These are phyloP conservation scores for Acanthamoeba triangularis DNA, from an alignment of 208 protist species.

Conservation along the genomic window DNA sequence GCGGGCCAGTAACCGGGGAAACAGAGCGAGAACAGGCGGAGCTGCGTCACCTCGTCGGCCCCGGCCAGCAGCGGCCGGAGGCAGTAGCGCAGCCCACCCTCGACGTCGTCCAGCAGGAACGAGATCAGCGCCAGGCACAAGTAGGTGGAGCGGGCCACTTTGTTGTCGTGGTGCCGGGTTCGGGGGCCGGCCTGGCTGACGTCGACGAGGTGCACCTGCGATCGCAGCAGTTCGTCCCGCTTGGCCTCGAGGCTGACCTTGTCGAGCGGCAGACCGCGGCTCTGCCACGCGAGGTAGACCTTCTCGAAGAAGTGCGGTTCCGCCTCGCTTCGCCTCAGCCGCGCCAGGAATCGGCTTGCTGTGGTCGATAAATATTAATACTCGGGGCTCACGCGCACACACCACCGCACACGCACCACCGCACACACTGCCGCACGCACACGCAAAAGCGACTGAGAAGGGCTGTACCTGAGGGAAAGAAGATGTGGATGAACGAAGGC, in stretches of 20 bases:
- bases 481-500: neutral
- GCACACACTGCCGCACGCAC: too few relatives aligned
- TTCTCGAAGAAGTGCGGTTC: constrained; percentile 40
- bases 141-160: neutral
- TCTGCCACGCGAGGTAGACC: constrained; percentile 22
- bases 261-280: constrained; percentile 28
- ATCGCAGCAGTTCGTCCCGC: neutral
- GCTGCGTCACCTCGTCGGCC: neutral
- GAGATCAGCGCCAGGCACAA: constrained; percentile 13
- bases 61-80: neutral
- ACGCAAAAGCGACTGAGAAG: neutral
- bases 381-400: too few relatives aligned
- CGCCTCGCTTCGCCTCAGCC: neutral
- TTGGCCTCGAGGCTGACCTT: neutral
- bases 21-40: neutral
- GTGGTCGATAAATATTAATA: too few relatives aligned
- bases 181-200: neutral
- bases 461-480: constrained; percentile 14
- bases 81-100: constrained; percentile 7
- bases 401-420: too few relatives aligned
- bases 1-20: neutral
- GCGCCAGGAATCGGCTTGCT: neutral
- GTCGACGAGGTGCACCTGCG: neutral
- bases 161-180: neutral
- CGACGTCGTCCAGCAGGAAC: constrained; percentile 17